A percentile compares a stretch with the other conserved stretches of the same genome.
Conservation (phyloP, 345 rosid genomes). For the Geranium rotundifolium region DNA sequence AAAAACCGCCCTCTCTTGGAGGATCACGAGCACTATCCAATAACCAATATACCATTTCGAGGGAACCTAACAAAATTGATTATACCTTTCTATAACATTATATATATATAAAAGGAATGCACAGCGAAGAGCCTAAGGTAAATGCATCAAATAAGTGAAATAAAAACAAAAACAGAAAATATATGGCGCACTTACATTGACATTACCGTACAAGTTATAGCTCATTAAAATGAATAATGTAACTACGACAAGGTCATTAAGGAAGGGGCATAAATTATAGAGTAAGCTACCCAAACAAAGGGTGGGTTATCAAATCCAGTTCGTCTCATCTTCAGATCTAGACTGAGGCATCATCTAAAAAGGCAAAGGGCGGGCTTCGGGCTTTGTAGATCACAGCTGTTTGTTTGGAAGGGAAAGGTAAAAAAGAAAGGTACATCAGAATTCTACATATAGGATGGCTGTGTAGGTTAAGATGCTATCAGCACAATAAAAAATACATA, state of each 20-base stretch:
- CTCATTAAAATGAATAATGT: not conserved
- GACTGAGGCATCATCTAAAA: slow-evolving; percentile 76
- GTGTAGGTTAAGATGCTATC: slow-evolving; percentile 32
- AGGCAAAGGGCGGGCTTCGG: slow-evolving; percentile 81
- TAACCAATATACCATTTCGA: too few relatives aligned
- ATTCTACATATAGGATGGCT: slow-evolving; percentile 39
- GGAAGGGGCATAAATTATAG: not conserved
- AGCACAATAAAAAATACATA: not conserved
- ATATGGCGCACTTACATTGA: not conserved
- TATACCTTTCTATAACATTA: too few relatives aligned
- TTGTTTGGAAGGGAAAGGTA: slow-evolving; percentile 67
- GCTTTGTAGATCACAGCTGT: slow-evolving; percentile 90
- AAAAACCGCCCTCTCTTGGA: too few relatives aligned
- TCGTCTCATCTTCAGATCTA: slow-evolving; percentile 85
- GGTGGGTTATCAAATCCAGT: slow-evolving; percentile 21
- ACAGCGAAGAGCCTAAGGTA: too few relatives aligned
- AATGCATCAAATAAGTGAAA: too few relatives aligned
- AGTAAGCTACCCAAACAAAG: too few relatives aligned
- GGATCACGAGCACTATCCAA: too few relatives aligned
- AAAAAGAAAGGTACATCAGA: slow-evolving; percentile 61
- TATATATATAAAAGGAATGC: too few relatives aligned
- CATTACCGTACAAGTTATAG: not conserved
- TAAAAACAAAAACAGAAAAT: too few relatives aligned
- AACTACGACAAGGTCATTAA: not conserved
- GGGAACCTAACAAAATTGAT: too few relatives aligned